Conservation (phyloP, 352 stramenopile species). For the Phytophthora sp. region DNA sequence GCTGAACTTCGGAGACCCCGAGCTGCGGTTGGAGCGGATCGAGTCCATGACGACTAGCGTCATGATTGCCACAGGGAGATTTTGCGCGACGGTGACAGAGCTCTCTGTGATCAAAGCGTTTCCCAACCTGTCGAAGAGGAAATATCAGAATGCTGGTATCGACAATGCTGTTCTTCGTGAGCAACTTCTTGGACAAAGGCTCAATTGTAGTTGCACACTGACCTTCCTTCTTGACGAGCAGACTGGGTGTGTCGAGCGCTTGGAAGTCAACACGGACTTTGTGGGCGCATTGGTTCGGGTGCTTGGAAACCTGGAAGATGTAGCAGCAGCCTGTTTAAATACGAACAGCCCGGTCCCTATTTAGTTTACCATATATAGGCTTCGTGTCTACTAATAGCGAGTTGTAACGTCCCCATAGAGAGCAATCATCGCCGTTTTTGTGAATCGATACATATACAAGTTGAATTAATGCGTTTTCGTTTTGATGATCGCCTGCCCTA, state of each 20-base stretch:
- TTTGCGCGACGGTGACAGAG: conserved; percentile 5
- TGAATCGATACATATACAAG: too few relatives aligned
- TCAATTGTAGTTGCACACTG: conserved; percentile 1
- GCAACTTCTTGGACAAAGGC: background rate
- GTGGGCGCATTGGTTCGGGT: background rate
- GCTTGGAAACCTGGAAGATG: background rate
- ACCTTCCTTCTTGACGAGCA: conserved; percentile 9
- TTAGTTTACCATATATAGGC: too few relatives aligned
- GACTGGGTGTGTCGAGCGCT: conserved; percentile 5
- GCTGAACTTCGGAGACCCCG: conserved; percentile 1
- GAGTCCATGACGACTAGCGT: background rate
- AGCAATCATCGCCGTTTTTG: too few relatives aligned
- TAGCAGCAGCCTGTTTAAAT: too few relatives aligned
- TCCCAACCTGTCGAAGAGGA: background rate
- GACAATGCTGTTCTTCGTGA: background rate
- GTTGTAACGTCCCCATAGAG: too few relatives aligned
- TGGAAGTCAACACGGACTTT: conserved; percentile 4
- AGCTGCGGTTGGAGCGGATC: conserved; percentile 7
- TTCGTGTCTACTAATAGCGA: too few relatives aligned
- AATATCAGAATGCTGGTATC: background rate
- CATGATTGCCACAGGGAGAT: background rate
- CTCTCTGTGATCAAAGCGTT: conserved; percentile 3
- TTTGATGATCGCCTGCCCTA: too few relatives aligned
- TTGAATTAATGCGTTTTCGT: too few relatives aligned
- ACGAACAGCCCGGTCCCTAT: too few relatives aligned